Percentiles rank a stretch among this genome's conserved stretches.
Conservation (phyloP, 2,329 filamentous ascomycete species). For the Dactylellina cionopaga region DNA sequence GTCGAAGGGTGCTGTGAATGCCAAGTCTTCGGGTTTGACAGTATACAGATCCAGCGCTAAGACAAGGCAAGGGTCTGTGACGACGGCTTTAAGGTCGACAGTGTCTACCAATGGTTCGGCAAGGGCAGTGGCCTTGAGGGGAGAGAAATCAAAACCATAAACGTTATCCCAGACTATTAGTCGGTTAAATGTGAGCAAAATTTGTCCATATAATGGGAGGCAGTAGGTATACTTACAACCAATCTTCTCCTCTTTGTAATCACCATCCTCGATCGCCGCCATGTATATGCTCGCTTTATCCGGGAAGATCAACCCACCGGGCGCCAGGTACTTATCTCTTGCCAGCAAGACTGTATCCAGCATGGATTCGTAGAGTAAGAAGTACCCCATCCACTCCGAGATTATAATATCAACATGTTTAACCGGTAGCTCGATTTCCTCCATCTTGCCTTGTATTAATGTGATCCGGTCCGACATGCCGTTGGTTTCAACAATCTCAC, state of each 20-base stretch:
- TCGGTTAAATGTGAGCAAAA: not conserved
- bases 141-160: conserved; percentile 95
- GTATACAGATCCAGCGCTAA: conserved; percentile 94
- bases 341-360: conserved; percentile 97
- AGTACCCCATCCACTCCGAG: conserved; percentile 99
- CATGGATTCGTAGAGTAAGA: conserved; percentile 98
- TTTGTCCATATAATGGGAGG: not conserved
- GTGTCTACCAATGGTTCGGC: conserved; percentile 97
- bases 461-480: conserved; percentile 96
- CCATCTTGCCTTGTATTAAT: conserved; percentile 98
- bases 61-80: conserved; percentile 86
- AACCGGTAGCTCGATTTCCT: conserved; percentile 92
- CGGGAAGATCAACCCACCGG: conserved; percentile 93
- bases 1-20: conserved; percentile 81
- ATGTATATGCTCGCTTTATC: conserved; percentile 98
- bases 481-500: conserved; percentile 91
- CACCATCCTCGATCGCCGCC: conserved; percentile 96
- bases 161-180: conserved; percentile 95
- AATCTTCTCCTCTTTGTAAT: conserved; percentile 99
- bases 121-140: conserved; percentile 90
- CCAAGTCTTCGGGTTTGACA: conserved; percentile 81
- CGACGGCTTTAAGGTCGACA: conserved; percentile 95
- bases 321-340: conserved; percentile 86
- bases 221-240: conserved; percentile 75
- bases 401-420: conserved; percentile 99